These are phyloP conservation scores for Lactarius vividus DNA, from an alignment of 768 basidiomycete species.

Conservation along the genomic window DNA sequence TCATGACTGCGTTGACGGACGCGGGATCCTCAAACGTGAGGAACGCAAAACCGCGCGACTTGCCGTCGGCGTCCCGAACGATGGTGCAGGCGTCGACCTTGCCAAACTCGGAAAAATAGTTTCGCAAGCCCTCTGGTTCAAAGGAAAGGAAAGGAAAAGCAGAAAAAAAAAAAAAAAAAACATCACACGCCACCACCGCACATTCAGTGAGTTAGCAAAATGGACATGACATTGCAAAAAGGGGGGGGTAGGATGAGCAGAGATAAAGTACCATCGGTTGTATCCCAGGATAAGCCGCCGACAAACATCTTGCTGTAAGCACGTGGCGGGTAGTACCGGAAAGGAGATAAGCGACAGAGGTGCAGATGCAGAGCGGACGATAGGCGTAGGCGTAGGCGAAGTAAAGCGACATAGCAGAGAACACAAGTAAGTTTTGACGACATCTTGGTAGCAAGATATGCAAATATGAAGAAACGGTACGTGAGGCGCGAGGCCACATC, in stretches of 20 bases:
- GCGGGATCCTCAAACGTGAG: slow-evolving; percentile 92
- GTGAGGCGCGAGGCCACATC: slow-evolving; percentile 13
- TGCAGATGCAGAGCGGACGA: slow-evolving; percentile 25
- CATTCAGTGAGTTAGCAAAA: slow-evolving; percentile 46
- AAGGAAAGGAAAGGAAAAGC: background rate
- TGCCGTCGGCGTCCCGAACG: slow-evolving; percentile 94
- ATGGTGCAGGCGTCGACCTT: slow-evolving; percentile 97
- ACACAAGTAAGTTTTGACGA: slow-evolving; percentile 25
- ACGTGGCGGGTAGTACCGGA: slow-evolving; percentile 25
- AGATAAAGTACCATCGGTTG: slow-evolving; percentile 84
- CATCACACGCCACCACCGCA: slow-evolving; percentile 32
- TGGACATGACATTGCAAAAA: slow-evolving; percentile 32
- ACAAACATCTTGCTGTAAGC: slow-evolving; percentile 97
- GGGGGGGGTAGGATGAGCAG: slow-evolving; percentile 33
- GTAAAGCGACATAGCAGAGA: slow-evolving; percentile 28
- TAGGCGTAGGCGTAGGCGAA: slow-evolving; percentile 26
- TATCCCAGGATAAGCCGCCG: slow-evolving; percentile 99
- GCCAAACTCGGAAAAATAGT: slow-evolving; percentile 95
- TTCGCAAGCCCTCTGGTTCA: slow-evolving; percentile 63
- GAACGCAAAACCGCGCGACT: slow-evolving; percentile 97
- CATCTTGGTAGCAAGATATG: slow-evolving; percentile 27
- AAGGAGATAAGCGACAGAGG: slow-evolving; percentile 25
- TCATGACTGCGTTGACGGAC: slow-evolving; percentile 94
- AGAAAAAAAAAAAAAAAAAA: background rate
- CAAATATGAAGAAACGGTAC: slow-evolving; percentile 13